Conservation (phyloP, 2,329 filamentous ascomycete species). For the Grosmannia penicillata region DNA sequence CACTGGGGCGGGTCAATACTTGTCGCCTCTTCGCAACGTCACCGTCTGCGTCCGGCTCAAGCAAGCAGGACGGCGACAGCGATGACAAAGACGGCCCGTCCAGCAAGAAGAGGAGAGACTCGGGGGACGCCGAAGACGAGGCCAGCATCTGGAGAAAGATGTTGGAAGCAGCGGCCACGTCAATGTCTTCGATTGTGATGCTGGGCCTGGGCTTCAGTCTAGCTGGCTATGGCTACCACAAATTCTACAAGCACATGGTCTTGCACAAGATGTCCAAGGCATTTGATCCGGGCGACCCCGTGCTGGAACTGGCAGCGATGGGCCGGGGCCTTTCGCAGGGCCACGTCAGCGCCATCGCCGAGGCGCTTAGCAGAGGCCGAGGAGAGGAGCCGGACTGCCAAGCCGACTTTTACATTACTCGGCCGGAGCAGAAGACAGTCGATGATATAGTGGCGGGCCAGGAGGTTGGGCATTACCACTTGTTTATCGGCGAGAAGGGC, state of each 20-base stretch:
- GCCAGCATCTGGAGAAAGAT: conserved; percentile 39
- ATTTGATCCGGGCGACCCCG: conserved; percentile 83
- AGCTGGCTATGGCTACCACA: conserved; percentile 67
- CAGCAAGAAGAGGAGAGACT: background rate
- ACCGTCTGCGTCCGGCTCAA: background rate
- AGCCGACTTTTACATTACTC: too few relatives aligned
- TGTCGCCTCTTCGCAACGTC: background rate
- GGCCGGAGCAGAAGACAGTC: conserved; percentile 68
- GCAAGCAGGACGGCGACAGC: background rate
- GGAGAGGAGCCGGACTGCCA: too few relatives aligned
- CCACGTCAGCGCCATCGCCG: too few relatives aligned
- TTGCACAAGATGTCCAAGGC: conserved; percentile 87
- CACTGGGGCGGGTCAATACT: background rate
- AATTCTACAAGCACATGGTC: conserved; percentile 77
- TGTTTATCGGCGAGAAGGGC: conserved; percentile 89
- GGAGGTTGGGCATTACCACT: conserved; percentile 69
- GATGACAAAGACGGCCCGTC: background rate
- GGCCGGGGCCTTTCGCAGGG: conserved; percentile 36
- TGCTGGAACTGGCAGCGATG: conserved; percentile 62
- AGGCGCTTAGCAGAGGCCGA: too few relatives aligned
- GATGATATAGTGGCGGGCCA: conserved; percentile 69
- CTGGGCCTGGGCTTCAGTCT: conserved; percentile 48
- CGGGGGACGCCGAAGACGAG: background rate
- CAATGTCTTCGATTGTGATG: conserved; percentile 59
- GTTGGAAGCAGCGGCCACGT: conserved; percentile 60